Base-by-base conservation (phyloP, 441 rosid species). In the Omphalea diandra region DNA sequence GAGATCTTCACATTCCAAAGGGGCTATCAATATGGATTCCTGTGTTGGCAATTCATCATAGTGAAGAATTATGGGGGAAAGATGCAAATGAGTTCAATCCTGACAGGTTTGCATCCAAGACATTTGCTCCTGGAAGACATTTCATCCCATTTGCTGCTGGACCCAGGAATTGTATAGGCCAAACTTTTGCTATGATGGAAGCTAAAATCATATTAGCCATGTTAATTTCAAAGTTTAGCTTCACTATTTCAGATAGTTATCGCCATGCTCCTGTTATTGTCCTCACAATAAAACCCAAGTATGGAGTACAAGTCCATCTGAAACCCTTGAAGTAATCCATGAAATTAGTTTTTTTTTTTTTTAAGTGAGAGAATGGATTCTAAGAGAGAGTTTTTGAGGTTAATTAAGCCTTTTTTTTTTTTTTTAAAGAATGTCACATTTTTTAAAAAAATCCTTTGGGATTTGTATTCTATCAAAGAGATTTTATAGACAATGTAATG, bases 1-100 rank as follows among this genome's bases (percentile, higher is more conserved):
- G 97, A 0, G 94, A 94, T 69, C 79, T 94, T 32, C 73, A 71
- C 38, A 85, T 94, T 62, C 97, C 98, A 0, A 91, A 90, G 79
- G 98, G 98, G 2, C 83, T 94, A 38, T 84, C 97, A 18, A 81
- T 94, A 18, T 94, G 98, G 98, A 88, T 94, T 47, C 98, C 98
- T 7, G 92, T 90, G 10, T 82, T 94, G 0, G 97, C 97, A 3
- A 91, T 94, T 43, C 94, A 94, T 65, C 98, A 94, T 67, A 87
- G 88, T 49, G 75, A 90, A 65, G 91, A 90, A 18, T 43, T 94
- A 49, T 94, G 98, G 98, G 98, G 98, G 3, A 75, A 87, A 79
- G 95, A 94, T 55, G 98, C 83, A 2, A 83, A 90, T 8, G 90
- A 94, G 41, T 94, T 94, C 84, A 88, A 94, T 14, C 98, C 97